Evolutionary conservation across 1,284 basidiomycete species (phyloP).

Genomic region (Boletellus dicymbophilus): DNA sequence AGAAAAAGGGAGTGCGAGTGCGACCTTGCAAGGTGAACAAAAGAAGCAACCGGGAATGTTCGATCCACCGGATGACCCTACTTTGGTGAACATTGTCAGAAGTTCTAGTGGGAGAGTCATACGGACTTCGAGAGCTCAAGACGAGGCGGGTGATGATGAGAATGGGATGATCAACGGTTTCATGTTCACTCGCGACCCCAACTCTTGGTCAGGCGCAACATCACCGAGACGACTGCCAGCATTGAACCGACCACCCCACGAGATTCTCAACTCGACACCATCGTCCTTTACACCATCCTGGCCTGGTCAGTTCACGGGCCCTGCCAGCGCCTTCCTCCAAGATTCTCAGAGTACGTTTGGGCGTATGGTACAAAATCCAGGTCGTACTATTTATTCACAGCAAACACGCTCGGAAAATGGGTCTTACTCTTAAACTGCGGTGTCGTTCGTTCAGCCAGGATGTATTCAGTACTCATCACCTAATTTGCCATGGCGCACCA

Average conservation of each 20-base stretch:
- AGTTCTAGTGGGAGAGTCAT: constrained; percentile 37
- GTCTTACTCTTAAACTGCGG: constrained; percentile 25
- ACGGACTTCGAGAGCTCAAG: constrained; percentile 34
- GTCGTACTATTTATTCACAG: constrained; percentile 61
- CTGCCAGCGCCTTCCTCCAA: constrained; percentile 48
- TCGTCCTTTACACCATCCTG: constrained; percentile 33
- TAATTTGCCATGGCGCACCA: constrained; percentile 19
- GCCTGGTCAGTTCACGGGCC: constrained; percentile 44
- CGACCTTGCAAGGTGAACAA: constrained; percentile 27
- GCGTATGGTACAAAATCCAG: constrained; percentile 43
- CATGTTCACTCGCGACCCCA: constrained; percentile 17
- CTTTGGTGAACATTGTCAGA: constrained; percentile 20
- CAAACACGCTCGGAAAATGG: constrained; percentile 36
- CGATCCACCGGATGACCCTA: constrained; percentile 26
- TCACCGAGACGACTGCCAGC: constrained; percentile 27
- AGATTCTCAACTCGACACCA: constrained; percentile 28
- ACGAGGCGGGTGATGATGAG: constrained; percentile 23
- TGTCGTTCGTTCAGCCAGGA: constrained; percentile 9
- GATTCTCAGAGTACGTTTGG: constrained; percentile 32
- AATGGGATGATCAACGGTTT: constrained; percentile 24
- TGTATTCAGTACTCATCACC: constrained; percentile 24
- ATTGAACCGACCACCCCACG: constrained; percentile 22
- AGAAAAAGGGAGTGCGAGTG: constrained; percentile 38
- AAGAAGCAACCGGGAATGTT: constrained; percentile 20
- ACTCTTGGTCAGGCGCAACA: constrained; percentile 28